These are phyloP conservation scores for Trichosporon inkin DNA, from an alignment of 1,284 basidiomycete species.

Conservation along the genomic window DNA sequence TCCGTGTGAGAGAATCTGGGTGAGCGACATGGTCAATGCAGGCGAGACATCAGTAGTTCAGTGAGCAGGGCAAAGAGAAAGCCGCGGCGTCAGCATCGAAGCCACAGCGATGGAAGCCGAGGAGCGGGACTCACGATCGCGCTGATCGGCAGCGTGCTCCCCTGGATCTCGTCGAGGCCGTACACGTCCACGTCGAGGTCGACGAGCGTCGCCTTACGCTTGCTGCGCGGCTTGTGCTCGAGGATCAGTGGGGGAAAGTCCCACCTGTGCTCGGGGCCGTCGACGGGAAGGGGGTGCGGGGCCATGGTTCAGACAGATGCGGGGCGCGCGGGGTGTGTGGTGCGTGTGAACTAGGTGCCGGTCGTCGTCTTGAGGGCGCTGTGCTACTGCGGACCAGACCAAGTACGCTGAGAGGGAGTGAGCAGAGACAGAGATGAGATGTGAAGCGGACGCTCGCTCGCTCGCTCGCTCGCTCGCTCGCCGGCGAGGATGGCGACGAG, in stretches of 20 bases:
- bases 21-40: not conserved
- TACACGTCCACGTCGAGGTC: slow-evolving; percentile 39
- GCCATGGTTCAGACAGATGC: not conserved
- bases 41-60: not conserved
- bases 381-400: too few relatives aligned
- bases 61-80: not conserved
- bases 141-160: slow-evolving; percentile 29
- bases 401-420: too few relatives aligned
- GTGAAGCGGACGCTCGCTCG: too few relatives aligned
- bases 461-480: too few relatives aligned
- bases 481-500: too few relatives aligned
- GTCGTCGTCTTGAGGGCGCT: too few relatives aligned
- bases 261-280: slow-evolving; percentile 1
- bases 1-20: slow-evolving; percentile 41
- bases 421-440: too few relatives aligned
- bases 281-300: not conserved
- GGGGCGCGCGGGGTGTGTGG: not conserved
- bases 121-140: slow-evolving; percentile 32
- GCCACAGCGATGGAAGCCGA: too few relatives aligned
- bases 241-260: slow-evolving; percentile 26
- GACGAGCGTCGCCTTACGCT: slow-evolving; percentile 23
- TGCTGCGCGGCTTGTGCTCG: slow-evolving; percentile 18
- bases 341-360: not conserved
- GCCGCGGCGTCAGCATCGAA: too few relatives aligned
- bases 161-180: slow-evolving; percentile 41